These are phyloP conservation scores for Eragrostis tef DNA, from an alignment of 202 grass and related monocot species.

Conservation along the genomic window DNA sequence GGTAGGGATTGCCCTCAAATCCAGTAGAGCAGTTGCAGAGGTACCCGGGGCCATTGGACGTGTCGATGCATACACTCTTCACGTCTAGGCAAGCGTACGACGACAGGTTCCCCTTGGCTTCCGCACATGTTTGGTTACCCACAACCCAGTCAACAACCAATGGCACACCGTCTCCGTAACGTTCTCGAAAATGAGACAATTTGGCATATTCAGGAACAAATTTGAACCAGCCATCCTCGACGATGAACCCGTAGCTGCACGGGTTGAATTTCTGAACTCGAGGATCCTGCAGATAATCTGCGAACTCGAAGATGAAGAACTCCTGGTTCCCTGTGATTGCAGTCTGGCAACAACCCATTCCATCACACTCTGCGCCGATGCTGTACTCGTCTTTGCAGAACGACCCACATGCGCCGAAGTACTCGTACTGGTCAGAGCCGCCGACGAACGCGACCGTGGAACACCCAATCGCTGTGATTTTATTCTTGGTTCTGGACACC, in stretches of 20 bases:
- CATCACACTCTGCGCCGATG: background rate
- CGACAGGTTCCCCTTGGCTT: background rate
- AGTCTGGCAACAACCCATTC: constrained; percentile 28
- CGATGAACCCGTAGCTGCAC: constrained; percentile 25
- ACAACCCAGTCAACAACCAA: constrained; percentile 28
- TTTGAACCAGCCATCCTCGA: background rate
- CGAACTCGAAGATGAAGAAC: background rate
- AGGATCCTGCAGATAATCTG: background rate
- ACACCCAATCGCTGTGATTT: constrained; percentile 22
- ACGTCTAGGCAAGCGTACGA: constrained; percentile 12
- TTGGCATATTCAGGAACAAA: background rate
- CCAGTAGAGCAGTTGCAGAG: constrained; percentile 27
- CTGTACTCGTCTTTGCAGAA: background rate
- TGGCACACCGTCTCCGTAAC: background rate
- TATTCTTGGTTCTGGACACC: constrained; percentile 29
- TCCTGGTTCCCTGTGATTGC: constrained; percentile 14
- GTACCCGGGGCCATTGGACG: constrained; percentile 7
- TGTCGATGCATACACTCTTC: background rate
- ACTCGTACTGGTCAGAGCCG: constrained; percentile 6
- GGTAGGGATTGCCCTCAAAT: constrained; percentile 36
- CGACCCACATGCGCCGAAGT: background rate
- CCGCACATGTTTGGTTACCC: background rate
- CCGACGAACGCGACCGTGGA: background rate
- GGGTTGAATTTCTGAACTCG: constrained; percentile 11
- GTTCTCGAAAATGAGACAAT: background rate